These are phyloP conservation scores for Penicillium sp. DNA, from an alignment of 2,329 filamentous ascomycete genomes.

Conservation along the genomic window DNA sequence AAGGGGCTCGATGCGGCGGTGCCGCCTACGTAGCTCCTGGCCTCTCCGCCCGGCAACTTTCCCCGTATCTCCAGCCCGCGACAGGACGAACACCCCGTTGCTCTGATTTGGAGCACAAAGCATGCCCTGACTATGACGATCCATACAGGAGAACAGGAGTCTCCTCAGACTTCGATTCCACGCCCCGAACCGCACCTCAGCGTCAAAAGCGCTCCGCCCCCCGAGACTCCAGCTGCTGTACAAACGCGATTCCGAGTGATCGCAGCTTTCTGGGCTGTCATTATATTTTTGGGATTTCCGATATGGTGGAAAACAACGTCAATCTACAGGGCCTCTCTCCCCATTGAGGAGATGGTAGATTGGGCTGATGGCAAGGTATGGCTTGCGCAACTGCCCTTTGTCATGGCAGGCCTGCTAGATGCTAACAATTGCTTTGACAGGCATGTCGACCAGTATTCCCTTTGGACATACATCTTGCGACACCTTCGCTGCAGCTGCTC, in stretches of 20 bases:
- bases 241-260: conserved; percentile 74
- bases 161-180: conserved; percentile 24
- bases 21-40: conserved; percentile 6
- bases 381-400: not conserved
- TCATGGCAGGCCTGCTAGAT: not conserved
- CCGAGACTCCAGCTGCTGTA: conserved; percentile 71
- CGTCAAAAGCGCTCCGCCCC: conserved; percentile 61
- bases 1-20: not conserved
- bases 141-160: conserved; percentile 35
- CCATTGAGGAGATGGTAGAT: conserved; percentile 79
- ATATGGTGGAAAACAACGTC: conserved; percentile 96
- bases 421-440: conserved; percentile 48
- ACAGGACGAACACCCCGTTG: conserved; percentile 5
- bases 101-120: conserved; percentile 23
- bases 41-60: conserved; percentile 25
- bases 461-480: conserved; percentile 75
- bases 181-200: conserved; percentile 19
- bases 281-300: conserved; percentile 79
- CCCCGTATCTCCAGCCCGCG: conserved; percentile 14
- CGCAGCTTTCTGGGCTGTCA: conserved; percentile 86
- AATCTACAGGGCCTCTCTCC: conserved; percentile 83
- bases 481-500: conserved; percentile 62
- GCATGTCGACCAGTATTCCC: conserved; percentile 87
- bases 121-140: conserved; percentile 39
- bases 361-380: conserved; percentile 87